Evolutionary conservation across 2,329 filamentous ascomycete genomes (phyloP).

Genomic region (Venturia pyrina): DNA sequence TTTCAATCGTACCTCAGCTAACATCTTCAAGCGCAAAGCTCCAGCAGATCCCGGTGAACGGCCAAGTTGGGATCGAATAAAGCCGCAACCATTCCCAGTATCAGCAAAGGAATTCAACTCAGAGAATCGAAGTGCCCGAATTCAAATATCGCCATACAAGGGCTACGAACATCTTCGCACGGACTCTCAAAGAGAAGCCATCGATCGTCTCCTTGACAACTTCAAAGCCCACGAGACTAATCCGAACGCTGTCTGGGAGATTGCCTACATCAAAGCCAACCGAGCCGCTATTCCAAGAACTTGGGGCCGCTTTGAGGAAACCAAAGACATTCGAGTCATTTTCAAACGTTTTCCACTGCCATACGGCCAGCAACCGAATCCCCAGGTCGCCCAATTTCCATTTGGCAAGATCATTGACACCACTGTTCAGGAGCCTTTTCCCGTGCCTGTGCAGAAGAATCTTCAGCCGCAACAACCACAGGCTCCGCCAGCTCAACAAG

Average conservation of each 20-base stretch:
- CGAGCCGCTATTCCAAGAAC: neutral
- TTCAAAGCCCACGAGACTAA: neutral
- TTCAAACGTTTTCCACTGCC: neutral
- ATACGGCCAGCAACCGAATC: neutral
- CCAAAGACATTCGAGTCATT: neutral
- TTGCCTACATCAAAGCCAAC: constrained; percentile 2
- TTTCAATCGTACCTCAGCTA: neutral
- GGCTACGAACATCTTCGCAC: constrained; percentile 1
- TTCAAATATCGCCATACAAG: neutral
- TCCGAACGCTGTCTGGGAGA: neutral
- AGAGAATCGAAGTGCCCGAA: neutral
- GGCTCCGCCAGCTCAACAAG: neutral
- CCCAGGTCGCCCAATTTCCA: neutral
- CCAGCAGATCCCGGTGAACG: neutral
- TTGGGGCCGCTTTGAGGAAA: neutral
- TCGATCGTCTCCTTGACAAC: neutral
- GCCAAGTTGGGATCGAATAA: constrained; percentile 6
- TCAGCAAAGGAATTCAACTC: neutral
- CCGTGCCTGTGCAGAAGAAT: neutral
- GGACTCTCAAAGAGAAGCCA: constrained; percentile 1
- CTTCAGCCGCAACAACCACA: neutral
- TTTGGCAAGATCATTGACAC: neutral
- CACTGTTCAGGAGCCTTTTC: neutral
- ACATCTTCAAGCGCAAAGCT: constrained; percentile 2
- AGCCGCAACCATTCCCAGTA: neutral